A percentile compares a stretch with the other conserved stretches of the same genome.
Conservation (phyloP, 2,329 filamentous ascomycete genomes). For the Calonectria honghensis region DNA sequence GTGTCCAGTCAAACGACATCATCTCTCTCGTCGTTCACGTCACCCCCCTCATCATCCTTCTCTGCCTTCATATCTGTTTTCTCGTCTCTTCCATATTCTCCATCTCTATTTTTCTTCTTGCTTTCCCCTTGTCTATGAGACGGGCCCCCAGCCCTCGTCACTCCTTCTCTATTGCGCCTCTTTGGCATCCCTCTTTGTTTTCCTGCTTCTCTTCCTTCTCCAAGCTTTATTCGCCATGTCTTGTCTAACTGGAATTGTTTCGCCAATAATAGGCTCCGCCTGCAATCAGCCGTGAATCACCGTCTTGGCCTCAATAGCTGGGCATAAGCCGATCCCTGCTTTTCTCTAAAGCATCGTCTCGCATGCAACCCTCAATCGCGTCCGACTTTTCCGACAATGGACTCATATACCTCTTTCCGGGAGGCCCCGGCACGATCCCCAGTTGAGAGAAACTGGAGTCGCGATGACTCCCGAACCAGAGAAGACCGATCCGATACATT, state of each 20-base stretch:
- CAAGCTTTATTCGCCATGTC: slow-evolving; percentile 63
- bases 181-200: slow-evolving; percentile 54
- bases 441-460: slow-evolving; percentile 71
- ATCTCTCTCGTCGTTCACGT: slow-evolving; percentile 39
- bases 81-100: slow-evolving; percentile 38
- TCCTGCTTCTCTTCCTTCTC: slow-evolving; percentile 50
- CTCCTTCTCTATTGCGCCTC: slow-evolving; percentile 53
- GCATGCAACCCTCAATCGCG: slow-evolving; percentile 46
- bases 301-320: slow-evolving; percentile 47
- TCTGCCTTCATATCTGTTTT: slow-evolving; percentile 21
- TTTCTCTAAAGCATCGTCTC: slow-evolving; percentile 27
- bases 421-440: slow-evolving; percentile 73
- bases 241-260: slow-evolving; percentile 75
- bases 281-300: slow-evolving; percentile 54
- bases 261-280: slow-evolving; percentile 68
- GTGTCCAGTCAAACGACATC: slow-evolving; percentile 50
- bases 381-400: slow-evolving; percentile 63
- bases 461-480: slow-evolving; percentile 71
- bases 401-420: slow-evolving; percentile 73
- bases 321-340: slow-evolving; percentile 36
- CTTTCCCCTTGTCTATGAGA: slow-evolving; percentile 26
- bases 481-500: slow-evolving; percentile 74
- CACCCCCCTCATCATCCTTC: slow-evolving; percentile 37
- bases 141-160: slow-evolving; percentile 39
- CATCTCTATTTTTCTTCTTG: slow-evolving; percentile 26